A percentile compares a stretch with the other conserved stretches of the same genome.
Conservation (phyloP, 257 asterid species). For the Solanum phureja region DNA sequence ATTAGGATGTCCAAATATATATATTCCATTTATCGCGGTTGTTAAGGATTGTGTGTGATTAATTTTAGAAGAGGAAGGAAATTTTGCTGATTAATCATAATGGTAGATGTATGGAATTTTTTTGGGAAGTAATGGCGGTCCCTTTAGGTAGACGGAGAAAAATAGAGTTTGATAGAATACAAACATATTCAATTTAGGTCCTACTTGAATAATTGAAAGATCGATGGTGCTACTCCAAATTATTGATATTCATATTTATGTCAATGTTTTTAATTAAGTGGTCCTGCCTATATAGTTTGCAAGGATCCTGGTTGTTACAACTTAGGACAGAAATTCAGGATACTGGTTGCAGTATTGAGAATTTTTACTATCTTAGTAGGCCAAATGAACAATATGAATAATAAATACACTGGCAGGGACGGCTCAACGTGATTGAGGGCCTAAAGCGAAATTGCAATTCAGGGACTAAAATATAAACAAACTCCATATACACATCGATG, state of each 20-base stretch:
- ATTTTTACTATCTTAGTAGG: neutral
- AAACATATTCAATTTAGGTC: neutral
- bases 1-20: neutral
- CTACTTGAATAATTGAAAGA: neutral
- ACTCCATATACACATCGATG: too few species aligned
- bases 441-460: too few species aligned
- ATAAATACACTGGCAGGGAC: slow-evolving; percentile 4
- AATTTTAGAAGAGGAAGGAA: neutral
- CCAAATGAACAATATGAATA: slow-evolving; percentile 28
- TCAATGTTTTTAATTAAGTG: neutral
- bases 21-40: neutral
- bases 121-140: neutral
- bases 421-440: too few species aligned
- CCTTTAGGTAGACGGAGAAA: neutral
- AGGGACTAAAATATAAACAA: too few species aligned
- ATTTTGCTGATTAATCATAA: neutral
- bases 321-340: neutral
- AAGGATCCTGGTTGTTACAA: neutral
- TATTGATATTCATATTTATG: neutral
- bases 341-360: neutral
- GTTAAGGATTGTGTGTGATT: neutral
- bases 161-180: neutral
- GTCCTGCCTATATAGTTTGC: neutral
- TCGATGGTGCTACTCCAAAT: neutral
- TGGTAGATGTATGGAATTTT: neutral